A percentile compares a stretch with the other conserved stretches of the same genome.
Conservation (phyloP, 2,329 filamentous ascomycete genomes). For the Ascosphaera acerosa region DNA sequence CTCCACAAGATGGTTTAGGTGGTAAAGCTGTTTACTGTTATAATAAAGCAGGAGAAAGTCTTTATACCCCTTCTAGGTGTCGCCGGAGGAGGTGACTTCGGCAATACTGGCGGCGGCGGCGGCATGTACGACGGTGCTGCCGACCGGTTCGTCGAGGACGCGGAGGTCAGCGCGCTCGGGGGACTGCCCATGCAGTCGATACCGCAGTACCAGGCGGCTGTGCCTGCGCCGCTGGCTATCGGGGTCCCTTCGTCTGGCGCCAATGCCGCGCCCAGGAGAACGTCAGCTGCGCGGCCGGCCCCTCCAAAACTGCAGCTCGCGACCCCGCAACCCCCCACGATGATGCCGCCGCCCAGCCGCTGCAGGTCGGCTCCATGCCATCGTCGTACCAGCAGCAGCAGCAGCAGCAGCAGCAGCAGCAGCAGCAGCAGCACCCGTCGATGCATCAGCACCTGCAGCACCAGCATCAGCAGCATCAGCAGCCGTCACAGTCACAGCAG, state of each 20-base stretch:
- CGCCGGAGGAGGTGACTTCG: no score
- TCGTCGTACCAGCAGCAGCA: background rate
- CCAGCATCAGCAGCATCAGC: no score
- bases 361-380: background rate
- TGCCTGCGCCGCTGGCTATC: background rate
- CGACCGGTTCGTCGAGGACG: no score
- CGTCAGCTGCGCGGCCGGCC: background rate
- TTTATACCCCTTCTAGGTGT: no score
- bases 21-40: conserved; percentile 1
- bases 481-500: no score
- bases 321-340: background rate
- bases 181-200: no score
- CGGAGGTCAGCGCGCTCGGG: no score
- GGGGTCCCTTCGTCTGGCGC: background rate
- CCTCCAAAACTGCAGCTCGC: background rate
- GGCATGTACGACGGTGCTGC: no score
- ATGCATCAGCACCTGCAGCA: no score
- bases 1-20: background rate
- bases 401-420: conserved; percentile 25
- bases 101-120: no score
- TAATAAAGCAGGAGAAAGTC: background rate
- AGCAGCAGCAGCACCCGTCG: conserved; percentile 27
- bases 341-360: background rate
- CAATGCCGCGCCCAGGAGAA: background rate
- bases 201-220: background rate